phyloP scores from a whole-genome alignment of 1,139 yeast genomes.

The Scheffersomyces parashehatae region DNA sequence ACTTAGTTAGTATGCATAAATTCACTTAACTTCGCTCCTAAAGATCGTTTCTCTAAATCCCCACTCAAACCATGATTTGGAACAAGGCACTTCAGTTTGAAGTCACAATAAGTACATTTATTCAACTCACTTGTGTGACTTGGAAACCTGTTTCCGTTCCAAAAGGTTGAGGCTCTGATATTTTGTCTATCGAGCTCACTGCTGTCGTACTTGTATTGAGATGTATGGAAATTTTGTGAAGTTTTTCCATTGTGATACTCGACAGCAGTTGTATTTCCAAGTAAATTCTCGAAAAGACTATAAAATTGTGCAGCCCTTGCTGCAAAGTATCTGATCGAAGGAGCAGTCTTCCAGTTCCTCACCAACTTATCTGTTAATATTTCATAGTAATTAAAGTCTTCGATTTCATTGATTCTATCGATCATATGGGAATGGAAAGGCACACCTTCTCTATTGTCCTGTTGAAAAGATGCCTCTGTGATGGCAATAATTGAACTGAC shows the following conservation, averaged over 20 bases:
- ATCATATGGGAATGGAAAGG: background rate
- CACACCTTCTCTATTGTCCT: background rate
- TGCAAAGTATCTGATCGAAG: conserved; percentile 59
- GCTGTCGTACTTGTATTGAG: conserved; percentile 35
- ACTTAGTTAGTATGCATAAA: conserved; percentile 6
- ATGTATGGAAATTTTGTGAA: conserved; percentile 37
- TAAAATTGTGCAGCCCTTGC: conserved; percentile 55
- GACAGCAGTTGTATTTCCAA: conserved; percentile 40
- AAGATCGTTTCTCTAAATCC: conserved; percentile 2
- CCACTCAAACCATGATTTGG: conserved; percentile 22
- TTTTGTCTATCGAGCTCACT: conserved; percentile 26
- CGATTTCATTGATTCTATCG: conserved; percentile 8
- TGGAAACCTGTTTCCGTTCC: conserved; percentile 58
- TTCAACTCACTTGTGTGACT: conserved; percentile 32
- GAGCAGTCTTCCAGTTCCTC: conserved; percentile 50
- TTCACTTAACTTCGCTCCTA: conserved; percentile 11
- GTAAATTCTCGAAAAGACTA: conserved; percentile 19
- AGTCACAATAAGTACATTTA: conserved; percentile 59
- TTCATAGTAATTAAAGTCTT: conserved; percentile 13
- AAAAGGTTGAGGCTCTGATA: conserved; percentile 40
- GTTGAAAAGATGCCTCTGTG: background rate
- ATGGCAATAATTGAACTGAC: conserved; percentile 2
- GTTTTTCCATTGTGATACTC: conserved; percentile 51
- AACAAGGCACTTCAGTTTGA: conserved; percentile 33
- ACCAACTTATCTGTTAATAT: conserved; percentile 19